Conservation (phyloP, 2,329 filamentous ascomycete species). For the Westerdykella sp. region DNA sequence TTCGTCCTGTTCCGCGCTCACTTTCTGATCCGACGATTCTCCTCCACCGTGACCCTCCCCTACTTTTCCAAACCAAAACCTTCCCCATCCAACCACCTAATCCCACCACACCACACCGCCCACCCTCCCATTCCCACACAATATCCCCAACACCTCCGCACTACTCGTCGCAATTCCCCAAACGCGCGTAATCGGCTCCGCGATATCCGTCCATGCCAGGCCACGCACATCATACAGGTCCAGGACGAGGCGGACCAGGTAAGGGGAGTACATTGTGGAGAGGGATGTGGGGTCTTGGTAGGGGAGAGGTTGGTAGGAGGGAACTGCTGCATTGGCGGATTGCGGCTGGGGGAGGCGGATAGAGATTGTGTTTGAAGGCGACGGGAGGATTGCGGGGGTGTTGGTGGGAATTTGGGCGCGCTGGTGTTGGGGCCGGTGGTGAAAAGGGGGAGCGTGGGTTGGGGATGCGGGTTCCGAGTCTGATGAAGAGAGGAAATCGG, state of each 20-base stretch:
- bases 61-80: neutral
- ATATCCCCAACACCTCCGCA: constrained; percentile 31
- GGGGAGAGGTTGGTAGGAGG: constrained; percentile 9
- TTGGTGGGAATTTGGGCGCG: constrained; percentile 1
- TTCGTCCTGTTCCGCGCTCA: too few relatives aligned
- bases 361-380: neutral
- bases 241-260: constrained; percentile 33
- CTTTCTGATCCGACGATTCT: neutral
- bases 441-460: constrained; percentile 1
- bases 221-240: constrained; percentile 31
- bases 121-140: constrained; percentile 32
- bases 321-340: constrained; percentile 3
- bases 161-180: constrained; percentile 31
- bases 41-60: neutral
- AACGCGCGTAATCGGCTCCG: constrained; percentile 27
- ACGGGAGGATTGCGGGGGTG: constrained; percentile 1
- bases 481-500: too few relatives aligned
- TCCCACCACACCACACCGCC: constrained; percentile 32
- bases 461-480: neutral
- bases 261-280: constrained; percentile 25
- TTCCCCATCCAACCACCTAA: constrained; percentile 4
- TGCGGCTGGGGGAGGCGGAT: neutral
- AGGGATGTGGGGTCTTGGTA: constrained; percentile 25
- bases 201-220: constrained; percentile 35
- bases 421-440: constrained; percentile 1